These are phyloP conservation scores for Beauveria scarabaeidicola DNA, from an alignment of 2,329 filamentous ascomycete genomes.

Conservation along the genomic window DNA sequence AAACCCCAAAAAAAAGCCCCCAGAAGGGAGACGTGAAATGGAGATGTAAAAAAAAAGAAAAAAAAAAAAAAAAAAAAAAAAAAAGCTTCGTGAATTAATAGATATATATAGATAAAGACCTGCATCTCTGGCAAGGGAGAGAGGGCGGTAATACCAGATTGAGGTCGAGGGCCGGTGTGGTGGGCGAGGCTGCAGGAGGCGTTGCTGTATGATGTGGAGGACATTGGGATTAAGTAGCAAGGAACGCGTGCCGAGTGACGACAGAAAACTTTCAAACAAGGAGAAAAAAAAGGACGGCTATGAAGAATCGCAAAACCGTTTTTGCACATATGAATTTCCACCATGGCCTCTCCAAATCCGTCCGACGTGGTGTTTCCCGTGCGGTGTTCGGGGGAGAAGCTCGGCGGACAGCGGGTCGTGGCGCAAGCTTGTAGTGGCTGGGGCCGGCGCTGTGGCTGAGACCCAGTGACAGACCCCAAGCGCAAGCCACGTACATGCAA, in stretches of 20 bases:
- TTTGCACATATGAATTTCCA: not conserved
- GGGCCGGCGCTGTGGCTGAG: not conserved
- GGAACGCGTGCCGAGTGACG: not conserved
- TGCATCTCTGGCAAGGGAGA: not conserved
- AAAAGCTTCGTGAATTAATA: not conserved
- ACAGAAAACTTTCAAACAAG: not conserved
- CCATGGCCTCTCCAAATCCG: not conserved
- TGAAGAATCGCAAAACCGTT: not conserved
- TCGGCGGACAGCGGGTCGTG: conserved; percentile 3
- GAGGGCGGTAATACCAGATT: not conserved
- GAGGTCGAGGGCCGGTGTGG: not conserved
- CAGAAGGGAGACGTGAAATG: not conserved
- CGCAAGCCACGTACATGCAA: not conserved
- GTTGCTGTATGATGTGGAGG: not conserved
- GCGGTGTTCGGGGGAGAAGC: not conserved
- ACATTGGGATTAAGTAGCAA: not conserved
- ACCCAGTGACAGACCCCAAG: not conserved
- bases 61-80: not conserved
- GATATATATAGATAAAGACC: not conserved
- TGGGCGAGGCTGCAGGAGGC: not conserved
- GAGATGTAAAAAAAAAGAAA: not conserved
- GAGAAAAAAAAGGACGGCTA: too few relatives aligned
- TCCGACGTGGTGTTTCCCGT: not conserved
- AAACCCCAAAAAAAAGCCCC: not conserved
- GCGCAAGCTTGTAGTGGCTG: not conserved